Evolutionary conservation across 805 yeast genomes (phyloP).

Genomic region (Jamesozyma gamospora): DNA sequence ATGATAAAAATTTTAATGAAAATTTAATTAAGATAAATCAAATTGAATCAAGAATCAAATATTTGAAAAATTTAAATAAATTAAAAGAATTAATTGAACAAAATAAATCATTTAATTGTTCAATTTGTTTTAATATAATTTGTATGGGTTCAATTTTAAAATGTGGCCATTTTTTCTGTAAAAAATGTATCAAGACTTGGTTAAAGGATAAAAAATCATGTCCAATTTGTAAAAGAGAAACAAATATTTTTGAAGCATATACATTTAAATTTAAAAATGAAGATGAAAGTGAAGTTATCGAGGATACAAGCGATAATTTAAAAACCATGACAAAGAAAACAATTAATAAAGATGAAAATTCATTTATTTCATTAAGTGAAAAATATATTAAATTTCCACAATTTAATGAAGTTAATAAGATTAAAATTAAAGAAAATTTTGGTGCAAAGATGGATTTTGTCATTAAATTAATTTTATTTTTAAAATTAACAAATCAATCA

Average conservation of each 20-base stretch:
- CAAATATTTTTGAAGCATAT: slow-evolving; percentile 48
- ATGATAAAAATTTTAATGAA: slow-evolving; percentile 13
- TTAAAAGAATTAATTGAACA: slow-evolving; percentile 22
- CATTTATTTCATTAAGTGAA: slow-evolving; percentile 1
- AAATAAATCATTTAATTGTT: slow-evolving; percentile 40
- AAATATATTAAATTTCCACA: slow-evolving; percentile 18
- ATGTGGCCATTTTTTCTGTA: slow-evolving; percentile 90
- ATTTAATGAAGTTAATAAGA: slow-evolving; percentile 38
- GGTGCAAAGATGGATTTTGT: slow-evolving; percentile 86
- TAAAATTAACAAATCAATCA: slow-evolving; percentile 41
- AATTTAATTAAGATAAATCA: slow-evolving; percentile 20
- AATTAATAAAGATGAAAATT: background rate
- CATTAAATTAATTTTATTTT: slow-evolving; percentile 57
- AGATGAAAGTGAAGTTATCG: background rate
- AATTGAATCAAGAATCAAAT: slow-evolving; percentile 37
- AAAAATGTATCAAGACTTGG: slow-evolving; percentile 75
- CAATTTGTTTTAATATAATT: slow-evolving; percentile 67
- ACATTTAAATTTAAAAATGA: slow-evolving; percentile 45
- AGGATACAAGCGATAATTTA: no score
- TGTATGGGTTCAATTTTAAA: slow-evolving; percentile 69
- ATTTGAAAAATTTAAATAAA: slow-evolving; percentile 36
- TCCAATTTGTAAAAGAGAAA: slow-evolving; percentile 66
- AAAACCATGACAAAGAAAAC: slow-evolving; percentile 15
- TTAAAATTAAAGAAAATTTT: slow-evolving; percentile 40
- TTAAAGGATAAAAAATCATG: slow-evolving; percentile 45